Evolutionary conservation across 306 rosid genomes (phyloP), one percentile per base, ranked within the genome.

Genomic region (Cicer pinnatifidum): DNA sequence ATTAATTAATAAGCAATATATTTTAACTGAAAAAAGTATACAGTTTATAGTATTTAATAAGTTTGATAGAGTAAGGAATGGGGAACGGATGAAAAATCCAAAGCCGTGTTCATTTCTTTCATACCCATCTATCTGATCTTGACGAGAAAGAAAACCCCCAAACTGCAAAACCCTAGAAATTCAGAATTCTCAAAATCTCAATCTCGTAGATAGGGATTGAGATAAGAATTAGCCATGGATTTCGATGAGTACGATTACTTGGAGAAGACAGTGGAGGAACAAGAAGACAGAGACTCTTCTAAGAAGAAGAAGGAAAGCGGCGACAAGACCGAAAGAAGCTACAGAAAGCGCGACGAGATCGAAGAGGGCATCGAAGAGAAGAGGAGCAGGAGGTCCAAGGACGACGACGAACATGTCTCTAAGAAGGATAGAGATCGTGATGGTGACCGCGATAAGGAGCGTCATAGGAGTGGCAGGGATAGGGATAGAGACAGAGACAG

Each of bases 171-270:
- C 87, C 87, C 87, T 83, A 83, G 77, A 80, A 82, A 51, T 73
- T 37, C 12, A 20, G 63, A 77, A 67, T 71, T 79, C 70, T 65
- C 37, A 43, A 65, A 17, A 28, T 56, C 46, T 12, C 53, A 77
- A 58, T 47, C 38, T 38, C 43, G 15, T 11, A 6, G 11, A 15
- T 15, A 10, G 58, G 9, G 51, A 77, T 45, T 67, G 74, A 56
- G 71, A 47, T 23, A 40, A 48, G 19, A 8, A 58, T 44, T 15
- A 51, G 5, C 51, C 10, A 94, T 94, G 99, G 99, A 91, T 28
- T 94, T 94, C 79, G 98, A 91, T 84, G 98, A 90, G 90, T 94
- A 94, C 77, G 97, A 91, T 67, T 94, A 94, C 82, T 81, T 94
- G 90, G 98, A 94, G 86, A 91, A 91, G 85, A 80, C 96, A 0